Base-by-base conservation (phyloP, 805 yeast species). In the Teunomyces tritomae region DNA sequence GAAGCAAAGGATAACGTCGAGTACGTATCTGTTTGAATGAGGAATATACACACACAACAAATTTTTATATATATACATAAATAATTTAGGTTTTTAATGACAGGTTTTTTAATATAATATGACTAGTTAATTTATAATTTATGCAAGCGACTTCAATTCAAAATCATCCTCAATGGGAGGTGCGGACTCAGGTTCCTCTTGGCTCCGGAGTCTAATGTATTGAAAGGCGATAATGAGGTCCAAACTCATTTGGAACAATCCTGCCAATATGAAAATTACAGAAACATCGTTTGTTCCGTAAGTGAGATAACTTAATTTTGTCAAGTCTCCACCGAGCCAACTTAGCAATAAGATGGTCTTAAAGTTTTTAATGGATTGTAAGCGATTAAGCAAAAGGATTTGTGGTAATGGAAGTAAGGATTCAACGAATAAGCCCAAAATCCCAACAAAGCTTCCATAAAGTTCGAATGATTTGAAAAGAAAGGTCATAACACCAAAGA, bases 281-380 rank as follows among this genome's bases (percentile, higher is more conserved):
- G 90, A 83, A 27, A 87, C 79, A 54, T 87, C 77, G 46, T 77
- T 78, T 1, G 94, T 86, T 11, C 96, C 96, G 63, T 76, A 87
- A n/a, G 87, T 57, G 45, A 88, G 70, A 58, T 87, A 88, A 45
- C 84, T 72, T 20, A 89, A 79, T 62, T 91, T 91, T 33, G 89
- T 78, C 35, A 85, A 71, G 67, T 90, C 97, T 48, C 97, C 97
- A 50, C 92, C 84, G 4, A 90, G 71, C 97, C 97, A 90, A 58
- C 91, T 84, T 14, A 89, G 67, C 32, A 90, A 63, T 29, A 90
- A 69, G 26, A 92, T 80, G 44, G 83, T 72, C 57, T 89, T 85
- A 69, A 90, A 90, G 50, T 94, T 92, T 53, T 85, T 85, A 6
- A 87, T 82, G 0, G 89, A 79, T 56, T 82, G 81, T 26, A 84